phyloP scores from a whole-genome alignment of 768 basidiomycete genomes.

The Auricularia cornea region DNA sequence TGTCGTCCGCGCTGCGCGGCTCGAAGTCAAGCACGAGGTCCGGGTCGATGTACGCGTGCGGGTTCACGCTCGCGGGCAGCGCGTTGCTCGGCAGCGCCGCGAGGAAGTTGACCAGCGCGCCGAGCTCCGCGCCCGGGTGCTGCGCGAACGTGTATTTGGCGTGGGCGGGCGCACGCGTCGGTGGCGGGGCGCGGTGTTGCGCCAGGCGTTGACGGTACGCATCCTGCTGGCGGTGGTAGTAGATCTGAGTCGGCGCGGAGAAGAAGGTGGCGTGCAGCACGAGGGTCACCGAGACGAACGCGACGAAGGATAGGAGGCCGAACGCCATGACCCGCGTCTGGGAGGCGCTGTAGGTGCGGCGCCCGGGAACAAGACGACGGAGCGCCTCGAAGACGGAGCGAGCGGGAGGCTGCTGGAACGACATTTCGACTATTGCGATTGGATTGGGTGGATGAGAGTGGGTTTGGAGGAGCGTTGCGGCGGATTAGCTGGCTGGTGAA shows the following conservation, averaged over 20 bases:
- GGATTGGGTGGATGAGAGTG: too few species aligned
- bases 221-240: not conserved
- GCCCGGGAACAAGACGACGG: not conserved
- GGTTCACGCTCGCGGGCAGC: slow-evolving; percentile 58
- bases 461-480: too few species aligned
- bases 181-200: not conserved
- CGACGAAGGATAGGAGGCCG: slow-evolving; percentile 8
- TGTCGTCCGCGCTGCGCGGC: slow-evolving; percentile 40
- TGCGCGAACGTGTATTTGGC: not conserved
- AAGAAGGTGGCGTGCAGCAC: not conserved
- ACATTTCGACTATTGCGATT: too few species aligned
- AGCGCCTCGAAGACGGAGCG: not conserved
- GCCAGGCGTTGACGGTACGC: not conserved
- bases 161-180: not conserved
- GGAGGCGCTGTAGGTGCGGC: not conserved
- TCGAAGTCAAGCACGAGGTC: slow-evolving; percentile 79
- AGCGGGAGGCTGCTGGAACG: not conserved
- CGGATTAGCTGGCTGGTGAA: too few species aligned
- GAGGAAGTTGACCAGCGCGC: slow-evolving; percentile 65
- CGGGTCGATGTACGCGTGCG: slow-evolving; percentile 60
- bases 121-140: slow-evolving; percentile 52
- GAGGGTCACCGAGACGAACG: not conserved
- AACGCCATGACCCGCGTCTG: not conserved
- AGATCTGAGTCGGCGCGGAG: not conserved
- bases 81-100: slow-evolving; percentile 66